These are phyloP conservation scores for Amphibolis antarctica DNA, from an alignment of 106 monocot species.

Conservation along the genomic window DNA sequence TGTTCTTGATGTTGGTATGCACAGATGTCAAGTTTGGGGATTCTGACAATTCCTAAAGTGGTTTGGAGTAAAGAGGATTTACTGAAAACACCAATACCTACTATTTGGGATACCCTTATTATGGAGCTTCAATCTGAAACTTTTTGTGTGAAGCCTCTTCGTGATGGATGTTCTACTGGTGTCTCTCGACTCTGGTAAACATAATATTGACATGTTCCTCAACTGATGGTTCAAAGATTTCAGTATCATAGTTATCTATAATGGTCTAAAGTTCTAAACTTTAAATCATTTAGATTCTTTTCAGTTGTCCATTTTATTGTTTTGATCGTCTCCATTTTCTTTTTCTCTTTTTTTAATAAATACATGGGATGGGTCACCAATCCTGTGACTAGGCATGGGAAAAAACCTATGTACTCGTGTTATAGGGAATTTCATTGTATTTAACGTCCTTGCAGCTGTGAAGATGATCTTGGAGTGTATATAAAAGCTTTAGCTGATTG, in stretches of 20 bases:
- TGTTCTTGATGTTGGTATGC: not conserved
- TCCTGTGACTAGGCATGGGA: too few relatives aligned
- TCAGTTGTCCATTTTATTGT: too few relatives aligned
- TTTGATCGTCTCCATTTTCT: too few relatives aligned
- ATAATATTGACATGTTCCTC: not conserved
- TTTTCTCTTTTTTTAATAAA: too few relatives aligned
- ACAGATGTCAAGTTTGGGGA: conserved; percentile 48
- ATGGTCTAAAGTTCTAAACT: too few relatives aligned
- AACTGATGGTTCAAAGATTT: conserved; percentile 1
- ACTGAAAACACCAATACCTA: conserved; percentile 21
- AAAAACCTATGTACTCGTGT: too few relatives aligned
- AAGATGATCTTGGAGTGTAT: conserved; percentile 56
- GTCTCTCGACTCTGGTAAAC: conserved; percentile 75
- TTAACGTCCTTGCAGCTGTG: conserved; percentile 31
- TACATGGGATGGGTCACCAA: too few relatives aligned
- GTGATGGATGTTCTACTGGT: conserved; percentile 97
- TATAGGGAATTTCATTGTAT: not conserved
- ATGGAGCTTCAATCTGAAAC: conserved; percentile 44
- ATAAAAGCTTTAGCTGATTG: conserved; percentile 40
- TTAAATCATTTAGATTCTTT: conserved; percentile 6
- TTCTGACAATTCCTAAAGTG: conserved; percentile 80
- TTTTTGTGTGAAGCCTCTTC: conserved; percentile 88
- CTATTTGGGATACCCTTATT: conserved; percentile 59
- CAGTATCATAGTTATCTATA: too few relatives aligned
- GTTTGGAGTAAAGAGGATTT: conserved; percentile 43